A percentile compares a stretch with the other conserved stretches of the same genome.
Evolutionary conservation across 2,329 filamentous ascomycete species (phyloP).

Genomic region (Neonectria punicea): DNA sequence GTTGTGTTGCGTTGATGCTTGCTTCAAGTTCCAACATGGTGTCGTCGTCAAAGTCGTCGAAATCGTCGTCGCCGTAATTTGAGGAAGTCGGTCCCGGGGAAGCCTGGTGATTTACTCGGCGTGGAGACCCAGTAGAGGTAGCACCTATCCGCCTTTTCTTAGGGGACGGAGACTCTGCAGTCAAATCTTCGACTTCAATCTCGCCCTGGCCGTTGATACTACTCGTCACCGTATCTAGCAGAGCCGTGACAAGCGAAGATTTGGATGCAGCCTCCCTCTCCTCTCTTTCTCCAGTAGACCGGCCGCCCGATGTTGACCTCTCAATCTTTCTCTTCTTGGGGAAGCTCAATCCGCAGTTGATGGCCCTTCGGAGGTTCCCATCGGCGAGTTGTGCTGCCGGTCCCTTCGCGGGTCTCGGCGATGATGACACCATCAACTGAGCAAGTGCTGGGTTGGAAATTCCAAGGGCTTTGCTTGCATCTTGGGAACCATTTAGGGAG

Average conservation of each 20-base stretch:
- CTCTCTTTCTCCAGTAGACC: slow-evolving; percentile 47
- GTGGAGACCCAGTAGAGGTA: slow-evolving; percentile 39
- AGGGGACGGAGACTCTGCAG: slow-evolving; percentile 56
- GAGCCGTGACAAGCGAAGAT: slow-evolving; percentile 66
- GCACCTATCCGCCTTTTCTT: slow-evolving; percentile 49
- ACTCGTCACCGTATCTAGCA: slow-evolving; percentile 73
- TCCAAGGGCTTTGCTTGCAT: slow-evolving; percentile 55
- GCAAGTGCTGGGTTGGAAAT: slow-evolving; percentile 67
- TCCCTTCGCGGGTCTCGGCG: slow-evolving; percentile 67
- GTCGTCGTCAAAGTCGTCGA: slow-evolving; percentile 71
- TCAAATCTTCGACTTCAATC: slow-evolving; percentile 43
- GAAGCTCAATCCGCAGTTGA: slow-evolving; percentile 77
- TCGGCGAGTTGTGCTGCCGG: slow-evolving; percentile 54
- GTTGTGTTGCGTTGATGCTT: slow-evolving; percentile 48
- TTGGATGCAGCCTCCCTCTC: slow-evolving; percentile 64
- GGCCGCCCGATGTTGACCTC: slow-evolving; percentile 53
- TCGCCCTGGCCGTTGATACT: slow-evolving; percentile 59
- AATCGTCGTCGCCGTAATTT: slow-evolving; percentile 66
- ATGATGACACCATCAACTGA: slow-evolving; percentile 76
- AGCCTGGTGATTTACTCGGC: slow-evolving; percentile 26
- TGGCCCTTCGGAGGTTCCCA: slow-evolving; percentile 66
- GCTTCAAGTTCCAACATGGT: slow-evolving; percentile 65
- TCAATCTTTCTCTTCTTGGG: slow-evolving; percentile 75
- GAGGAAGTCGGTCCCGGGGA: slow-evolving; percentile 44
- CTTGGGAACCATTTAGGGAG: slow-evolving; percentile 59